These are phyloP conservation scores for Marasmius sp. DNA, from an alignment of 1,284 basidiomycete species.

Conservation along the genomic window DNA sequence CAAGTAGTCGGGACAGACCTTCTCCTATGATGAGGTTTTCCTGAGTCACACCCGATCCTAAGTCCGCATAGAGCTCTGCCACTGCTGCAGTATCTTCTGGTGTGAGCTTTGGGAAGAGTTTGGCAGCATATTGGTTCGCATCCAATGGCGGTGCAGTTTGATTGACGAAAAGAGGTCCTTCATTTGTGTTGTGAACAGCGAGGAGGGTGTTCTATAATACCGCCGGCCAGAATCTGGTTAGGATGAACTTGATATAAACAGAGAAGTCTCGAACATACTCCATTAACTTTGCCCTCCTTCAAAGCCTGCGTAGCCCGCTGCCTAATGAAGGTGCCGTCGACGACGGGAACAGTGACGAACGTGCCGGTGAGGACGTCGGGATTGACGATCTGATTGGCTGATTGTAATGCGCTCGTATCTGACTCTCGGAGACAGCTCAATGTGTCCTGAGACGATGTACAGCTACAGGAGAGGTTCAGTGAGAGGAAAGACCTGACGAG, in stretches of 20 bases:
- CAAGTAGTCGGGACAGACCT: slow-evolving; percentile 9
- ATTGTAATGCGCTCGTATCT: slow-evolving; percentile 20
- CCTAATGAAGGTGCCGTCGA: slow-evolving; percentile 33
- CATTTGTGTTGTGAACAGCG: too few relatives aligned
- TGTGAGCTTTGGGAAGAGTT: slow-evolving; percentile 22
- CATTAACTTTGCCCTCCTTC: slow-evolving; percentile 21
- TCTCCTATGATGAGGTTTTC: slow-evolving; percentile 22
- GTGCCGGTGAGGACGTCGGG: slow-evolving; percentile 25
- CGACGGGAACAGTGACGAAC: slow-evolving; percentile 31
- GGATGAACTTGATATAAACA: too few relatives aligned
- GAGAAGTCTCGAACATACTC: slow-evolving; percentile 12
- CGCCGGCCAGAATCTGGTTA: too few relatives aligned
- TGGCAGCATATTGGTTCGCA: neutral
- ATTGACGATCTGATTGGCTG: slow-evolving; percentile 24
- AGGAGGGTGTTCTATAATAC: too few relatives aligned
- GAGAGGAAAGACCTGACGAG: neutral
- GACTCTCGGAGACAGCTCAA: slow-evolving; percentile 22
- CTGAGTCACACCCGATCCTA: slow-evolving; percentile 5
- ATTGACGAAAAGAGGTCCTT: too few relatives aligned
- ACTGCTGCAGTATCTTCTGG: neutral
- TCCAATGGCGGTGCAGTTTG: slow-evolving; percentile 1
- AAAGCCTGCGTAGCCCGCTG: slow-evolving; percentile 30
- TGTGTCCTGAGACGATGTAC: slow-evolving; percentile 20
- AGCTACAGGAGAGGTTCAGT: slow-evolving; percentile 18
- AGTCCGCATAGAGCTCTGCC: slow-evolving; percentile 4